Conservation (phyloP, 352 stramenopile genomes). For the Detonula confervacea region DNA sequence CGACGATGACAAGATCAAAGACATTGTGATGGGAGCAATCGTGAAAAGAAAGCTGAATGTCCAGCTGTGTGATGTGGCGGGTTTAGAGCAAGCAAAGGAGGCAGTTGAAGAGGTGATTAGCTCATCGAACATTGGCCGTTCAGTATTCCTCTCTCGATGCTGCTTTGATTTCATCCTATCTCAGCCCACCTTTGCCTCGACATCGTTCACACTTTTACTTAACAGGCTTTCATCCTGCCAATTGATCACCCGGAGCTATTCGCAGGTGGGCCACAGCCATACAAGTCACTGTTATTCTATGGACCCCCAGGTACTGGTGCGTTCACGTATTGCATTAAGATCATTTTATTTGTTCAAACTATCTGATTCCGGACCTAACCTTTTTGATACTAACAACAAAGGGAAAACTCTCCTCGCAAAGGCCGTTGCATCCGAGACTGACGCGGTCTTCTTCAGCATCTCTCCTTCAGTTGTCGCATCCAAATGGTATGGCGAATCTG, state of each 20-base stretch:
- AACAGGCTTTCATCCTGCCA: too few relatives aligned
- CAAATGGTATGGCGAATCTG: conserved; percentile 84
- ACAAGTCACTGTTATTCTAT: conserved; percentile 96
- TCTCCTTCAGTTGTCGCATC: conserved; percentile 94
- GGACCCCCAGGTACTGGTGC: conserved; percentile 88
- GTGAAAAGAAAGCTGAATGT: conserved; percentile 43
- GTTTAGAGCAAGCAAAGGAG: too few relatives aligned
- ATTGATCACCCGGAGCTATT: too few relatives aligned
- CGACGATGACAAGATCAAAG: conserved; percentile 13
- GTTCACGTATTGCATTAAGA: too few relatives aligned
- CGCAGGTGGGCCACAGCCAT: conserved; percentile 67
- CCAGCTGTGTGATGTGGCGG: too few relatives aligned
- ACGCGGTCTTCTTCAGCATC: conserved; percentile 97
- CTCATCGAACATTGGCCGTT: too few relatives aligned
- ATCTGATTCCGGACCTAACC: not conserved
- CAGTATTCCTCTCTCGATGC: too few relatives aligned
- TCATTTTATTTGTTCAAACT: not conserved
- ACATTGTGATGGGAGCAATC: conserved; percentile 25
- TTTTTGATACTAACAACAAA: conserved; percentile 4
- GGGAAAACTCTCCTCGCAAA: conserved; percentile 88
- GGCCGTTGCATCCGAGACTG: conserved; percentile 96
- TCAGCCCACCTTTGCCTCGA: too few relatives aligned
- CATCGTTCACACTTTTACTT: too few relatives aligned
- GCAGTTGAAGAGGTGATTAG: too few relatives aligned
- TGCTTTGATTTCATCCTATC: too few relatives aligned